These are phyloP conservation scores for Wallacemonas sp. DNA, from an alignment of 208 protist species.

Conservation along the genomic window DNA sequence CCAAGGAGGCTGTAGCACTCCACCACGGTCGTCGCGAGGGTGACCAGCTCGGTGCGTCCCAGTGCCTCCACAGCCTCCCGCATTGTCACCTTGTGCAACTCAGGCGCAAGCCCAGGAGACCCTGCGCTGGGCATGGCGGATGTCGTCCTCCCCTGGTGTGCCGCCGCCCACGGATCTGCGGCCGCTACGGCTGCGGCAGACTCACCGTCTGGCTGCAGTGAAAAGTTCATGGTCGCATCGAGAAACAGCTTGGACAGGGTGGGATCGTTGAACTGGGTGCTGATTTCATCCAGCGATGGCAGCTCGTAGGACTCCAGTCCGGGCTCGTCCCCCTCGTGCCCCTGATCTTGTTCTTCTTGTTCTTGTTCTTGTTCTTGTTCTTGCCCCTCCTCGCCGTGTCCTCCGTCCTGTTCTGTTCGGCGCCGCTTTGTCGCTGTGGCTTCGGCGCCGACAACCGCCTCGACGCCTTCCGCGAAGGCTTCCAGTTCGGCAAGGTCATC, in stretches of 20 bases:
- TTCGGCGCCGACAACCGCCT: background rate
- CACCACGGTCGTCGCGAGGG: constrained; percentile 74
- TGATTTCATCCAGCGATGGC: constrained; percentile 83
- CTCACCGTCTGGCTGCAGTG: constrained; percentile 4
- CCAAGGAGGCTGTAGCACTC: constrained; percentile 83
- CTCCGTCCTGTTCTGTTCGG: background rate
- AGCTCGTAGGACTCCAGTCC: constrained; percentile 41
- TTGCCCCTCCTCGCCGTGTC: background rate
- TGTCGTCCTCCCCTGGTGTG: too few relatives aligned
- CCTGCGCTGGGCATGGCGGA: too few relatives aligned
- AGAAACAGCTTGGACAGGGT: constrained; percentile 84
- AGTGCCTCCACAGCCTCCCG: constrained; percentile 67
- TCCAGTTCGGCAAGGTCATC: constrained; percentile 61
- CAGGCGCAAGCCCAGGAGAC: background rate
- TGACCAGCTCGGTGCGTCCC: constrained; percentile 58
- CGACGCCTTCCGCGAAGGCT: constrained; percentile 18
- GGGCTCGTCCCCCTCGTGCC: constrained; percentile 15
- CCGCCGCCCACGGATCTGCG: background rate
- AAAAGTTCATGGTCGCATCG: constrained; percentile 57
- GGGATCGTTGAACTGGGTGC: constrained; percentile 74
- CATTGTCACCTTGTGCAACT: constrained; percentile 62
- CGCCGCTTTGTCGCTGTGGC: background rate
- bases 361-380: background rate
- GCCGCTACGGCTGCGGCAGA: constrained; percentile 7
- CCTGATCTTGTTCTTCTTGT: background rate